A percentile compares a stretch with the other conserved stretches of the same genome.
phyloP scores from a whole-genome alignment of 495 filamentous ascomycete genomes.

The Thermothielavioides terrestris region DNA sequence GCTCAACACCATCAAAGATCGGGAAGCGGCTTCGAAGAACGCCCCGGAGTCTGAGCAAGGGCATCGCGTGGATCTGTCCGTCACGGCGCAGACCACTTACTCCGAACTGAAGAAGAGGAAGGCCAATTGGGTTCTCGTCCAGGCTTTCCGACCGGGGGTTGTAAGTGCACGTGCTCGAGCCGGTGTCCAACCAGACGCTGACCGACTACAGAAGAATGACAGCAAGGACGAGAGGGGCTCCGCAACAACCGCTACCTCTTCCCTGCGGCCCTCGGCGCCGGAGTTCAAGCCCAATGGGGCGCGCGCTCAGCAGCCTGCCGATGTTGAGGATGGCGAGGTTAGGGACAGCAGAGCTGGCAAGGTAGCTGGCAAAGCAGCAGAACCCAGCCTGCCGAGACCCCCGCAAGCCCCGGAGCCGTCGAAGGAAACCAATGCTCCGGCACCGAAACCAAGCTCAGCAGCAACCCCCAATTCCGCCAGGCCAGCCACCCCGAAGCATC shows the following conservation, averaged over 20 bases:
- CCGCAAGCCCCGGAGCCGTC: slow-evolving; percentile 10
- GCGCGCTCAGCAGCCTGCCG: slow-evolving; percentile 33
- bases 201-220: slow-evolving; percentile 30
- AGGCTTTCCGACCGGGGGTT: slow-evolving; percentile 56
- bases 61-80: slow-evolving; percentile 74
- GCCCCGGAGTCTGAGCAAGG: slow-evolving; percentile 57
- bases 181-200: slow-evolving; percentile 14
- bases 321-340: slow-evolving; percentile 75
- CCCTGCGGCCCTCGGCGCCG: slow-evolving; percentile 34
- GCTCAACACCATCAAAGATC: slow-evolving; percentile 63
- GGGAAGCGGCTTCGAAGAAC: slow-evolving; percentile 51
- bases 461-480: slow-evolving; percentile 5
- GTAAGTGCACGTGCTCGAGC: slow-evolving; percentile 34
- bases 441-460: slow-evolving; percentile 5
- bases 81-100: slow-evolving; percentile 75
- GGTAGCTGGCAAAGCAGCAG: slow-evolving; percentile 8
- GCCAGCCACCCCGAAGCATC: slow-evolving; percentile 15
- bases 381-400: slow-evolving; percentile 7
- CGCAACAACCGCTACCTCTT: slow-evolving; percentile 20
- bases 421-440: slow-evolving; percentile 7
- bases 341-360: slow-evolving; percentile 48
- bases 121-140: slow-evolving; percentile 76
- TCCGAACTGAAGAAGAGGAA: slow-evolving; percentile 73
- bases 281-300: slow-evolving; percentile 37
- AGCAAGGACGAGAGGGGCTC: slow-evolving; percentile 27